Conservation (phyloP, 805 yeast species). For the Zygoascus tannicola region DNA sequence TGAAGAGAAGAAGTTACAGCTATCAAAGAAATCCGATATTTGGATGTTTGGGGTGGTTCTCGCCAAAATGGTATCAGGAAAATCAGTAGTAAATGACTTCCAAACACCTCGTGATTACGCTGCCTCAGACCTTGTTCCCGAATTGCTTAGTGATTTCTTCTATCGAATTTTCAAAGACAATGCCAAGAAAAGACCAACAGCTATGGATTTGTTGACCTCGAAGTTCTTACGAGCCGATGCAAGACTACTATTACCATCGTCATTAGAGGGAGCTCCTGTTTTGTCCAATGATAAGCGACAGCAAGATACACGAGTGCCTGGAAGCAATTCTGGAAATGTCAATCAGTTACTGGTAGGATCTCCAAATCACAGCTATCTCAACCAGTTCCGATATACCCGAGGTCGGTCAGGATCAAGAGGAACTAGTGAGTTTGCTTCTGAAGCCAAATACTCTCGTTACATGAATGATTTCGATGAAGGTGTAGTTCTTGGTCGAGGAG, state of each 20-base stretch:
- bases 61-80: constrained; percentile 54
- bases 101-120: constrained; percentile 59
- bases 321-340: background rate
- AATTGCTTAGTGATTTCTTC: constrained; percentile 57
- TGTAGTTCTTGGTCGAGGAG: constrained; percentile 86
- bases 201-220: constrained; percentile 75
- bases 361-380: background rate
- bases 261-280: background rate
- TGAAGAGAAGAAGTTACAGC: constrained; percentile 46
- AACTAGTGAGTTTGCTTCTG: background rate
- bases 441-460: constrained; percentile 51
- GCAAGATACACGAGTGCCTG: background rate
- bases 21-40: constrained; percentile 77
- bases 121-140: constrained; percentile 37
- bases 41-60: constrained; percentile 87
- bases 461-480: constrained; percentile 92
- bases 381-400: background rate
- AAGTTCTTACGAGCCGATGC: constrained; percentile 60
- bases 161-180: constrained; percentile 53
- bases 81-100: constrained; percentile 44
- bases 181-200: constrained; percentile 66
- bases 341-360: background rate
- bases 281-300: background rate
- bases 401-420: background rate
- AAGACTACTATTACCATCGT: background rate